phyloP scores from a whole-genome alignment of 805 yeast species.

The Sugiyamaella valdiviana region DNA sequence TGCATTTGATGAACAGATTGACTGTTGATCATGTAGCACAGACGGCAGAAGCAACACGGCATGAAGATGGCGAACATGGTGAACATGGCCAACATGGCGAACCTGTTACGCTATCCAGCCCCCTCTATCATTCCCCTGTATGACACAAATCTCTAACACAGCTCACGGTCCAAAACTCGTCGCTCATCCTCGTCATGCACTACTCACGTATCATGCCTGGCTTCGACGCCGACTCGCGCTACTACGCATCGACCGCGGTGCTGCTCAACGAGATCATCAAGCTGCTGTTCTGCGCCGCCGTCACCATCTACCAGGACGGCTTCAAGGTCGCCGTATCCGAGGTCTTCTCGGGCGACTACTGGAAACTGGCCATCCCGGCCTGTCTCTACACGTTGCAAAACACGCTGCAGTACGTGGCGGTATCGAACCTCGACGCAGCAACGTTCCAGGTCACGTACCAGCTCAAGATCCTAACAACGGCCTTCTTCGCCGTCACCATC shows the following conservation, averaged over 20 bases:
- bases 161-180: conserved; percentile 35
- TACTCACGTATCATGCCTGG: conserved; percentile 39
- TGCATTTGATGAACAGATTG: too few relatives aligned
- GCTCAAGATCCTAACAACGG: conserved; percentile 39
- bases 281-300: conserved; percentile 28
- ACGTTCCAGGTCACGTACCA: conserved; percentile 41
- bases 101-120: too few relatives aligned
- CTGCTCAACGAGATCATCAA: conserved; percentile 36
- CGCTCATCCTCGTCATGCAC: conserved; percentile 38
- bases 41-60: too few relatives aligned
- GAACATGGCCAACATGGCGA: too few relatives aligned
- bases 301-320: conserved; percentile 25
- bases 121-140: too few relatives aligned
- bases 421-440: conserved; percentile 38
- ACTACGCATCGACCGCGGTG: conserved; percentile 38
- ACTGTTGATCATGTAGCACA: too few relatives aligned
- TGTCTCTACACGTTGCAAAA: conserved; percentile 37
- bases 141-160: conserved; percentile 14
- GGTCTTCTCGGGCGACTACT: conserved; percentile 33
- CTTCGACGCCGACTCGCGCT: conserved; percentile 26
- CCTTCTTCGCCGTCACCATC: conserved; percentile 36
- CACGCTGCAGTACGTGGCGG: conserved; percentile 38
- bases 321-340: conserved; percentile 23
- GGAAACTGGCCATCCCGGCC: conserved; percentile 39
- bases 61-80: too few relatives aligned